Evolutionary conservation across 768 basidiomycete species (phyloP), one percentile per base, ranked within the genome.

Genomic region (Lactarius psammicola): DNA sequence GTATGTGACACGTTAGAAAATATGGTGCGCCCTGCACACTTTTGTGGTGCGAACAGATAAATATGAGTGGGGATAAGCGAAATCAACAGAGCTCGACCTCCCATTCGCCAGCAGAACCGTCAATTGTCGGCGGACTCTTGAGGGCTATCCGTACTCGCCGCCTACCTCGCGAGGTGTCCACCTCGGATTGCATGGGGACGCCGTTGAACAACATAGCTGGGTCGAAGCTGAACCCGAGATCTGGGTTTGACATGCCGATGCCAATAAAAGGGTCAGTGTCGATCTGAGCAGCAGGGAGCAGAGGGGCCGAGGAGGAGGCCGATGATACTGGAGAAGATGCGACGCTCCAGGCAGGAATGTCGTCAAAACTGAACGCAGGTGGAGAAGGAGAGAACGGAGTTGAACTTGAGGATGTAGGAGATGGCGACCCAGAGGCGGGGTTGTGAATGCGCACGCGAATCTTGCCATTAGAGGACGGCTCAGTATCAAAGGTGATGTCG

Each of bases 41-140:
- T 63, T 60, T 60, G 44, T 42, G 20, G 59, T 31, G 59, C 44
- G 28, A 68, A 68, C 58, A 54, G 55, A 66, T 66, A 60, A 28
- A 56, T n/a, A 56, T 60, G 59, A 65, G 64, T 65, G 55, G 66
- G 63, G 42, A 49, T 60, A 30, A 38, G 42, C 51, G 15, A 23
- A 38, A 46, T 74, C 70, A 89, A 75, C 87, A 88, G 59, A 89
- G 78, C 73, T 88, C 84, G 55, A 91, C 87, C 74, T 91, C 88
- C 88, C 89, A 90, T 77, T 89, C 88, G 67, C 88, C 88, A 56
- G 87, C 87, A 74, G 87, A 86, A 68, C 82, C 82, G 55, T 86
- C 87, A 34, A 81, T 76, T 26, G 79, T 79, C 0, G 88, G 87
- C 76, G 86, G 76, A 70, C 82, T 85, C 76, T 85, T 88, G 67